A percentile compares a stretch with the other conserved stretches of the same genome.
Conservation (phyloP, 176 grass and related monocot genomes). For the Thinopyrum elongatum region DNA sequence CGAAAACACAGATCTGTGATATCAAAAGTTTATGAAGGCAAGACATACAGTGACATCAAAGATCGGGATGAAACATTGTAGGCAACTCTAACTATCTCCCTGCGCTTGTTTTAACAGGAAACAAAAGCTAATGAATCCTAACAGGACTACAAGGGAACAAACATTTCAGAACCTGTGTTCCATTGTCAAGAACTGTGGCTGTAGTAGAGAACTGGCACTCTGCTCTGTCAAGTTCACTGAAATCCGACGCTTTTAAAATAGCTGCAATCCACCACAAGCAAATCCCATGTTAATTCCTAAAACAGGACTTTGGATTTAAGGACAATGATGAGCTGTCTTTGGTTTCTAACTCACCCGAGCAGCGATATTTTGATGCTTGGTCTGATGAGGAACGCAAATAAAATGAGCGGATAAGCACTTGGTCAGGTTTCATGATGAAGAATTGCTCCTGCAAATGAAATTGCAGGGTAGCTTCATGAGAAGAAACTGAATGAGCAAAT, state of each 20-base stretch:
- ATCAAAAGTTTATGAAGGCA: too few relatives aligned
- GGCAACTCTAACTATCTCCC: too few relatives aligned
- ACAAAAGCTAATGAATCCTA: too few relatives aligned
- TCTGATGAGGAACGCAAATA: conserved; percentile 55
- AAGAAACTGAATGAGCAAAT: background rate
- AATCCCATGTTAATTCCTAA: conserved; percentile 6
- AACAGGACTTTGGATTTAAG: background rate
- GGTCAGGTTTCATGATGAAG: conserved; percentile 80
- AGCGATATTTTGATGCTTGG: conserved; percentile 68
- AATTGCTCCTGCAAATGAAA: conserved; percentile 73
- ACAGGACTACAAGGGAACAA: too few relatives aligned
- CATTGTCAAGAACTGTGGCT: conserved; percentile 79
- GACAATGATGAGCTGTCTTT: background rate
- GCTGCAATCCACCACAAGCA: conserved; percentile 45
- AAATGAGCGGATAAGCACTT: conserved; percentile 45
- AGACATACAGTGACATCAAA: too few relatives aligned
- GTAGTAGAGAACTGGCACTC: conserved; percentile 67
- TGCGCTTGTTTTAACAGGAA: too few relatives aligned
- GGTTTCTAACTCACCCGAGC: conserved; percentile 49
- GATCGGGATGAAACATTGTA: too few relatives aligned
- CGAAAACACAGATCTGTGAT: too few relatives aligned
- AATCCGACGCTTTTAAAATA: conserved; percentile 88
- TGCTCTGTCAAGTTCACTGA: conserved; percentile 60
- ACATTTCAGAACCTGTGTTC: conserved; percentile 68
- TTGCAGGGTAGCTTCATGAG: conserved; percentile 4